Evolutionary conservation across 1,139 yeast genomes (phyloP).

Genomic region (Hansenula sp.): DNA sequence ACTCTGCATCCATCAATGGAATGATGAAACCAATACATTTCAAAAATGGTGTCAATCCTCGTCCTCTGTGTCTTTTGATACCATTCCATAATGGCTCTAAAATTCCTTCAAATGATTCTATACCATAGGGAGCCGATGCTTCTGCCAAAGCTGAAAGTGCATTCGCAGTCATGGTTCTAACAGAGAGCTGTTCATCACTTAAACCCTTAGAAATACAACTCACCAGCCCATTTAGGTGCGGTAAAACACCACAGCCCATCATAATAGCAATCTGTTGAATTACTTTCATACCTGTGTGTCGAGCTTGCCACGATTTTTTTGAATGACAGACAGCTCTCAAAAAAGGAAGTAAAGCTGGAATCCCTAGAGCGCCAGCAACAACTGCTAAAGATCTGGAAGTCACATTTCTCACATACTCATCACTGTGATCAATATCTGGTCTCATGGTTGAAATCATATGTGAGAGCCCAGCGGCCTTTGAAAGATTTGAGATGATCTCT

Average conservation of each 20-base stretch:
- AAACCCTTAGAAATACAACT: slow-evolving; percentile 56
- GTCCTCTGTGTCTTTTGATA: slow-evolving; percentile 72
- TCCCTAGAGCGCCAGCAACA: slow-evolving; percentile 77
- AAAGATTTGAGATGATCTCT: slow-evolving; percentile 68
- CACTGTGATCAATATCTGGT: slow-evolving; percentile 79
- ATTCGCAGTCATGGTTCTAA: slow-evolving; percentile 65
- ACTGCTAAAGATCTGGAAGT: slow-evolving; percentile 83
- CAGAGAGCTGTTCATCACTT: slow-evolving; percentile 67
- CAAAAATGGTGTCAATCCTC: slow-evolving; percentile 69
- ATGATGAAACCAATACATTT: slow-evolving; percentile 76
- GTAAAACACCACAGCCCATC: slow-evolving; percentile 73
- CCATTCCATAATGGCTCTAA: slow-evolving; percentile 84
- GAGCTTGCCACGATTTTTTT: slow-evolving; percentile 77
- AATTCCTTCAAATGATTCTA: slow-evolving; percentile 70
- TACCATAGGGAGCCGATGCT: slow-evolving; percentile 86
- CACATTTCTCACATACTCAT: slow-evolving; percentile 75
- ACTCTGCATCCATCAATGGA: slow-evolving; percentile 84
- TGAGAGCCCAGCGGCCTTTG: slow-evolving; percentile 81
- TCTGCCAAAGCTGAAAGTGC: slow-evolving; percentile 79
- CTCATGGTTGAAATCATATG: slow-evolving; percentile 73
- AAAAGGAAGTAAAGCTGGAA: slow-evolving; percentile 70
- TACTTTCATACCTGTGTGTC: slow-evolving; percentile 81
- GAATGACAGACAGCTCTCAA: slow-evolving; percentile 78
- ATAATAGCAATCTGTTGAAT: slow-evolving; percentile 72
- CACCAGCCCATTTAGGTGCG: slow-evolving; percentile 64